phyloP scores from a whole-genome alignment of 441 rosid genomes.

The Manihot esculenta region DNA sequence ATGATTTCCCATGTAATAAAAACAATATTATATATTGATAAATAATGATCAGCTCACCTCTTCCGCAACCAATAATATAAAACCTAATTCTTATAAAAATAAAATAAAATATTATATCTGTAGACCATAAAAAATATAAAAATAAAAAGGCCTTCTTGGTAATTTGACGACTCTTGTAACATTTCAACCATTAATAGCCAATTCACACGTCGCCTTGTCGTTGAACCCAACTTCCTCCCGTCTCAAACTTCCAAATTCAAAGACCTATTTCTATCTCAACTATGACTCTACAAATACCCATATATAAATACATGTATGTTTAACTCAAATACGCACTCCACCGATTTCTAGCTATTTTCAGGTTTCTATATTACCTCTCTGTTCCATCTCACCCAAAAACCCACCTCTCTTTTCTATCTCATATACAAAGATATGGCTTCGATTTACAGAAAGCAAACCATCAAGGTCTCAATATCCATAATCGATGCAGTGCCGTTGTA shows the following conservation, averaged over 20 bases:
- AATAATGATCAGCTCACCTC: too few relatives aligned
- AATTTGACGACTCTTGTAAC: conserved; percentile 14
- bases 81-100: background rate
- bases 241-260: too few relatives aligned
- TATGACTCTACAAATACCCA: too few relatives aligned
- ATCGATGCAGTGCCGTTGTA: conserved; percentile 63
- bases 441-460: conserved; percentile 21
- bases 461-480: conserved; percentile 26
- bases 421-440: background rate
- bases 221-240: conserved; percentile 25
- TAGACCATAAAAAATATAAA: too few relatives aligned
- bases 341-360: background rate
- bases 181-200: too few relatives aligned
- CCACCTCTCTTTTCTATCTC: conserved; percentile 9
- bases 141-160: conserved; percentile 9
- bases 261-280: background rate
- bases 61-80: too few relatives aligned
- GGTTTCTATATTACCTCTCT: background rate
- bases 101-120: background rate
- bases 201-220: conserved; percentile 19
- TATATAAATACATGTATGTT: background rate
- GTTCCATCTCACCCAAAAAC: background rate
- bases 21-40: too few relatives aligned
- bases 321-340: background rate
- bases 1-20: too few relatives aligned